A percentile compares a stretch with the other conserved stretches of the same genome.
Conservation (phyloP, 345 rosid genomes). For the Salix purpurea region DNA sequence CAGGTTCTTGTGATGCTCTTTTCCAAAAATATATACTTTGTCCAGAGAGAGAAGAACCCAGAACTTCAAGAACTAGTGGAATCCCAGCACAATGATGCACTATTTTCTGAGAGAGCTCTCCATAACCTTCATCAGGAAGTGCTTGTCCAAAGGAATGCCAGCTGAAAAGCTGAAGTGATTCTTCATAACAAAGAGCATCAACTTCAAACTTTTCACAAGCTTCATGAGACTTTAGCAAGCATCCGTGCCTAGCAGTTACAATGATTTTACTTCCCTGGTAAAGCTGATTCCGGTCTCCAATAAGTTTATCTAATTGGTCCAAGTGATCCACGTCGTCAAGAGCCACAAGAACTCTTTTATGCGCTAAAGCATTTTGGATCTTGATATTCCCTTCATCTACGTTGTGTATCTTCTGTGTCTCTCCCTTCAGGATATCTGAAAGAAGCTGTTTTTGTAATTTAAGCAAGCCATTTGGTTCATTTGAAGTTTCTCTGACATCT, state of each 20-base stretch:
- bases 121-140: neutral
- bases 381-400: slow-evolving; percentile 13
- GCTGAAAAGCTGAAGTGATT: neutral
- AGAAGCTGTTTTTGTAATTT: slow-evolving; percentile 22
- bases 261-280: neutral
- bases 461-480: slow-evolving; percentile 10
- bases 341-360: slow-evolving; percentile 3
- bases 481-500: slow-evolving; percentile 18
- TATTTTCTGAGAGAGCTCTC: neutral
- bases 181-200: neutral
- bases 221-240: neutral
- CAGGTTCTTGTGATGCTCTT: slow-evolving; percentile 16
- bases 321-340: slow-evolving; percentile 12
- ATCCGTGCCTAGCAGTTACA: neutral
- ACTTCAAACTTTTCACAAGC: neutral
- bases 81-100: neutral
- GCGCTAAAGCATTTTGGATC: neutral
- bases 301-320: neutral
- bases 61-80: neutral
- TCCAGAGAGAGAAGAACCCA: neutral
- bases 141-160: neutral
- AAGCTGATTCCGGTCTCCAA: neutral
- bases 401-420: neutral
- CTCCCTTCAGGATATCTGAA: slow-evolving; percentile 12
- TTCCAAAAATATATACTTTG: slow-evolving; percentile 12